phyloP scores from a whole-genome alignment of 768 basidiomycete genomes.

The Leucosporidium yakuticum region DNA sequence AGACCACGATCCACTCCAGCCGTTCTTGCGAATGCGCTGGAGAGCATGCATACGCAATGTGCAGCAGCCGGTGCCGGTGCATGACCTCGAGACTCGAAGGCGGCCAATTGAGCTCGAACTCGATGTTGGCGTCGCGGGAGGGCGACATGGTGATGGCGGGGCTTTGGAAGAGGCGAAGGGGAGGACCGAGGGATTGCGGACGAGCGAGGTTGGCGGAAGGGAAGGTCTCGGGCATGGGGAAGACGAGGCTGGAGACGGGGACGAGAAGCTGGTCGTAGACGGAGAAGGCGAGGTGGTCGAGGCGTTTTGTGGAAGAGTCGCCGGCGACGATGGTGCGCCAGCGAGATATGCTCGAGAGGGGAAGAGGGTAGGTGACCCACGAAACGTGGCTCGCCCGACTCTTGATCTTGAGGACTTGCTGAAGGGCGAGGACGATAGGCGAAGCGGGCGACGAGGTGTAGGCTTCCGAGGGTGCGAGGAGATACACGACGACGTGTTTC shows the following conservation, averaged over 20 bases:
- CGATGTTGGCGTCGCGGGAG: neutral
- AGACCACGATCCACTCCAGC: constrained; percentile 19
- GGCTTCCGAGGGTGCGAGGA: constrained; percentile 6
- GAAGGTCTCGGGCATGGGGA: constrained; percentile 31
- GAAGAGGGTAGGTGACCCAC: constrained; percentile 8
- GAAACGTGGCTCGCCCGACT: neutral
- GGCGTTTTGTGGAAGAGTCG: neutral
- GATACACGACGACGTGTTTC: constrained; percentile 25
- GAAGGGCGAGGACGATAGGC: constrained; percentile 16
- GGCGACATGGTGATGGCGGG: constrained; percentile 26
- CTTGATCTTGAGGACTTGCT: constrained; percentile 17
- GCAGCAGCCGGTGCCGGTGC: constrained; percentile 29
- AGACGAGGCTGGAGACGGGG: constrained; percentile 14
- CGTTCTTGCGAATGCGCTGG: neutral
- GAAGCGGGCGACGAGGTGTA: neutral
- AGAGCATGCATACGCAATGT: constrained; percentile 19
- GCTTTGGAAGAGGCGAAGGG: constrained; percentile 15
- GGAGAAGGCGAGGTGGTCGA: constrained; percentile 16
- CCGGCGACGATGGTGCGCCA: constrained; percentile 1
- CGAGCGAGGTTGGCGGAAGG: constrained; percentile 7
- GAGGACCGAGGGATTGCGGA: neutral
- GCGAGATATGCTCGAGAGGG: constrained; percentile 2
- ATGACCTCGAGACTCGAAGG: constrained; percentile 22
- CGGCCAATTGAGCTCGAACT: constrained; percentile 29
- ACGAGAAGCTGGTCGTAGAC: constrained; percentile 29